These are phyloP conservation scores for Chytriomyces sp. DNA, from an alignment of 192 early-diverging fungal genomes.

Conservation along the genomic window DNA sequence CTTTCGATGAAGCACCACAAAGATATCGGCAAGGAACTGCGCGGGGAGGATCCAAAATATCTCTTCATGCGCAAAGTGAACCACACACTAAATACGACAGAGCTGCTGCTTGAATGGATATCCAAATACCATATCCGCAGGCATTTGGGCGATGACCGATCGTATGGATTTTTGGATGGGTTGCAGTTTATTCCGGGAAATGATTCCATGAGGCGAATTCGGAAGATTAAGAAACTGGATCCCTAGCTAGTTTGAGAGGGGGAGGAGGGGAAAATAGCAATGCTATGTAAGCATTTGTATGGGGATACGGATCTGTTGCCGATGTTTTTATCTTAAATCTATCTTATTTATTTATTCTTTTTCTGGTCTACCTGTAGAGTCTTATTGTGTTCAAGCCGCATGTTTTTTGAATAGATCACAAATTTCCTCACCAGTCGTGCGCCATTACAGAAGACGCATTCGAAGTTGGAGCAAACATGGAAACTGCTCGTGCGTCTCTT, in stretches of 20 bases:
- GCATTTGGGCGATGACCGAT: constrained; percentile 5
- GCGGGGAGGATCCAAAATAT: constrained; percentile 33
- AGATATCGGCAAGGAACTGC: constrained; percentile 10
- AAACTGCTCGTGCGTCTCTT: too few relatives aligned
- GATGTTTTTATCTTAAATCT: too few relatives aligned
- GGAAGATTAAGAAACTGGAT: background rate
- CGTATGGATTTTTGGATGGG: constrained; percentile 8
- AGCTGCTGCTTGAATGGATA: constrained; percentile 44
- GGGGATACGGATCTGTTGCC: too few relatives aligned
- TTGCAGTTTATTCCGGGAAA: constrained; percentile 4
- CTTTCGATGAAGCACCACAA: background rate
- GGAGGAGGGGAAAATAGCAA: background rate
- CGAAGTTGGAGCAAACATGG: too few relatives aligned
- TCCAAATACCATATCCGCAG: constrained; percentile 38
- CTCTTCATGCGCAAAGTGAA: constrained; percentile 54
- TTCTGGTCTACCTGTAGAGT: too few relatives aligned
- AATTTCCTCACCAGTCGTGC: too few relatives aligned
- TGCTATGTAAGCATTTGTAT: too few relatives aligned
- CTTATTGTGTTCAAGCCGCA: too few relatives aligned
- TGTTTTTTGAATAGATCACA: too few relatives aligned
- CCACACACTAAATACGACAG: constrained; percentile 4
- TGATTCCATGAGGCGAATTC: background rate
- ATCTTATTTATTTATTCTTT: too few relatives aligned
- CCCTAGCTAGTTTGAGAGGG: background rate
- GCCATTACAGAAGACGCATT: too few relatives aligned